Evolutionary conservation across 257 asterid genomes (phyloP).

Genomic region (Verbena officinalis): DNA sequence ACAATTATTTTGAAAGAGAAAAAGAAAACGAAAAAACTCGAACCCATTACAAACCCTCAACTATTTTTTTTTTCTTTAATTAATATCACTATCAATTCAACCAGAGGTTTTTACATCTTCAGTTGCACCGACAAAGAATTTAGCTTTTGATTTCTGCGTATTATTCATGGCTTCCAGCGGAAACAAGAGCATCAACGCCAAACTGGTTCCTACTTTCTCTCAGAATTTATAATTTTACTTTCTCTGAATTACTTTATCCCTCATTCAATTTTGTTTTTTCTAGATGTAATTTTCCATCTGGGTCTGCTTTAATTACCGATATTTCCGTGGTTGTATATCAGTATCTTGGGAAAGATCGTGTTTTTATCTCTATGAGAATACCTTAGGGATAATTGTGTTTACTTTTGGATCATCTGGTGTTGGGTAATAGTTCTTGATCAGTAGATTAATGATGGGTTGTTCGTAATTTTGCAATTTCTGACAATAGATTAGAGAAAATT

Average conservation of each 20-base stretch:
- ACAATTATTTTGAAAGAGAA: too few species aligned
- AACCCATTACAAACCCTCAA: slow-evolving; percentile 17
- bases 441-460: neutral
- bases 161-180: slow-evolving; percentile 66
- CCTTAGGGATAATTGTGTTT: neutral
- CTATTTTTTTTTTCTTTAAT: neutral
- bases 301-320: slow-evolving; percentile 4
- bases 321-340: neutral
- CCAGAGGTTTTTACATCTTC: neutral
- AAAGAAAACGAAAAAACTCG: too few species aligned
- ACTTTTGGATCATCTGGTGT: slow-evolving; percentile 6
- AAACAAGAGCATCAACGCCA: slow-evolving; percentile 72
- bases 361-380: neutral
- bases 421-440: slow-evolving; percentile 14
- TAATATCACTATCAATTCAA: slow-evolving; percentile 2
- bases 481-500: neutral
- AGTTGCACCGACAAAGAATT: slow-evolving; percentile 10
- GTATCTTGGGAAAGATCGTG: slow-evolving; percentile 5
- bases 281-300: slow-evolving; percentile 8
- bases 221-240: neutral
- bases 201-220: slow-evolving; percentile 46
- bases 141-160: slow-evolving; percentile 9
- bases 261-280: neutral
- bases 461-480: neutral
- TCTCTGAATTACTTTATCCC: neutral